phyloP scores from a whole-genome alignment of 805 yeast species.

The Ogataea trehaloabstinens region DNA sequence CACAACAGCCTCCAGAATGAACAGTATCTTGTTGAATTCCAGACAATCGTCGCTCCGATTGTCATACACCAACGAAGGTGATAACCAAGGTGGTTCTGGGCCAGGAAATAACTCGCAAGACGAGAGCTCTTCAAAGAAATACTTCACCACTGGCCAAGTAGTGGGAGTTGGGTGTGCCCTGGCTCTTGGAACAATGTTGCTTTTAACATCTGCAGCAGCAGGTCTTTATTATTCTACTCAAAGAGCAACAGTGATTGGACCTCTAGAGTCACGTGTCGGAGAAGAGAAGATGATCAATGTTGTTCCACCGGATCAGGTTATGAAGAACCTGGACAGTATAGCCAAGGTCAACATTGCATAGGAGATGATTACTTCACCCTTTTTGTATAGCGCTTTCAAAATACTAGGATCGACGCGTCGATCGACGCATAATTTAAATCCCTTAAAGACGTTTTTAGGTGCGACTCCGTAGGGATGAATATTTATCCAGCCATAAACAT shows the following conservation, averaged over 20 bases:
- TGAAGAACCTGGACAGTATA: slow-evolving; percentile 24
- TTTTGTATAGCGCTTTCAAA: too few species aligned
- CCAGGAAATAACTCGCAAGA: background rate
- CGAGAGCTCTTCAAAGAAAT: slow-evolving; percentile 3
- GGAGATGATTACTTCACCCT: too few species aligned
- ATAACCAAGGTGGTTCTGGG: background rate
- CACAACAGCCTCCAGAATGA: slow-evolving; percentile 21
- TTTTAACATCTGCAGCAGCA: slow-evolving; percentile 41
- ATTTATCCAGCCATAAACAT: too few species aligned
- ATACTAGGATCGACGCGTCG: slow-evolving; percentile 15
- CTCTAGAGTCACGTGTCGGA: slow-evolving; percentile 54
- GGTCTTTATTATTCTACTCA: slow-evolving; percentile 33
- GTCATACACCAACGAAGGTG: slow-evolving; percentile 6
- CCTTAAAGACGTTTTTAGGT: too few species aligned
- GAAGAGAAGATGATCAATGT: slow-evolving; percentile 60
- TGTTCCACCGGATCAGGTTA: slow-evolving; percentile 57
- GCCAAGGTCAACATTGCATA: slow-evolving; percentile 19
- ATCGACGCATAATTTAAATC: background rate
- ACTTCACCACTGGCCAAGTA: slow-evolving; percentile 56
- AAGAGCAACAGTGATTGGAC: slow-evolving; percentile 39
- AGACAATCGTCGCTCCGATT: slow-evolving; percentile 32
- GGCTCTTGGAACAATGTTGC: slow-evolving; percentile 50
- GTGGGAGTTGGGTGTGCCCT: slow-evolving; percentile 69
- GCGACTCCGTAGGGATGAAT: too few species aligned
- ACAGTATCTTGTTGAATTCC: slow-evolving; percentile 35